phyloP scores from a whole-genome alignment of 345 rosid species.

The Gossypioides kirkii region DNA sequence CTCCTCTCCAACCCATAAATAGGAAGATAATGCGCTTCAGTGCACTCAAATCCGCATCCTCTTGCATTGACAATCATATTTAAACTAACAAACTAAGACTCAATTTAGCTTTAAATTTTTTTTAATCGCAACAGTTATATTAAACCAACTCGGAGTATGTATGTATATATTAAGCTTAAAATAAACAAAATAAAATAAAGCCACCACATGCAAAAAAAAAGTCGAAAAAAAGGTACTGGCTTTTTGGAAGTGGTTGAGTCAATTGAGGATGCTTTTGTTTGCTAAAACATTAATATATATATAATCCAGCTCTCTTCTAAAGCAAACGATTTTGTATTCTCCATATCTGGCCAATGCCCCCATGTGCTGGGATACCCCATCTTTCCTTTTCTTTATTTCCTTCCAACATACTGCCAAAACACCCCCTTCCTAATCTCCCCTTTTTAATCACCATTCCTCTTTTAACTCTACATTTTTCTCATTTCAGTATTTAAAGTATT shows the following conservation, averaged over 20 bases:
- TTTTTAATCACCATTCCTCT: too few species aligned
- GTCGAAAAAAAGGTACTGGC: conserved; percentile 3
- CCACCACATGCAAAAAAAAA: conserved; percentile 29
- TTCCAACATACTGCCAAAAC: conserved; percentile 30
- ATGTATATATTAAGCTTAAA: not conserved
- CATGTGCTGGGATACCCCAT: conserved; percentile 61
- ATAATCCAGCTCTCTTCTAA: conserved; percentile 1
- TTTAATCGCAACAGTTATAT: too few species aligned
- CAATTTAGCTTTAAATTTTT: rapidly evolving
- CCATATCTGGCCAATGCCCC: conserved; percentile 21
- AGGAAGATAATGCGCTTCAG: too few species aligned
- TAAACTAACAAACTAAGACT: rapidly evolving
- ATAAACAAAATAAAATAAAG: not conserved
- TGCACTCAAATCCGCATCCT: too few species aligned
- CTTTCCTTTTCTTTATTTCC: conserved; percentile 8
- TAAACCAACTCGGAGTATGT: too few species aligned
- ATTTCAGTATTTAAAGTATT: too few species aligned
- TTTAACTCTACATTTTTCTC: too few species aligned
- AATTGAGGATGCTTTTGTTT: conserved; percentile 31
- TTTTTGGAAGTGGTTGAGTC: conserved; percentile 24
- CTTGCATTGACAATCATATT: too few species aligned
- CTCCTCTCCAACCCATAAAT: rapidly evolving
- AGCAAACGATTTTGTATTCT: conserved; percentile 21
- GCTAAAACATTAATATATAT: not conserved
- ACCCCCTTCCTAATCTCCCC: too few species aligned